These are phyloP conservation scores for Rhododendron mucronatum DNA, from an alignment of 148 eudicot genomes.

Conservation along the genomic window DNA sequence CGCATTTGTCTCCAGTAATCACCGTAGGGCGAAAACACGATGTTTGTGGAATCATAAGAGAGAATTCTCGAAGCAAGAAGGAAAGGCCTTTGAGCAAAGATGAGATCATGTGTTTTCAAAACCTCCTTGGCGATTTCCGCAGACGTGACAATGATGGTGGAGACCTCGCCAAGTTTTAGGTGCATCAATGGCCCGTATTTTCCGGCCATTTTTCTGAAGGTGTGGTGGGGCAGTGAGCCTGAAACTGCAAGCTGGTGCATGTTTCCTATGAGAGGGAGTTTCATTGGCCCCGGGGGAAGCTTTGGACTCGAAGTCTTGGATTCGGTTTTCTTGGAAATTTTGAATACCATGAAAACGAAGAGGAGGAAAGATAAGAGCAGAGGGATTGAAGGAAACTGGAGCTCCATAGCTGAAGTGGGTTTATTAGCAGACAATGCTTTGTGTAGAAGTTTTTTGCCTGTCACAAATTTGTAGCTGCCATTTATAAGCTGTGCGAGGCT, in stretches of 20 bases:
- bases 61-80: neutral
- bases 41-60: neutral
- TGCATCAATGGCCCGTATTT: neutral
- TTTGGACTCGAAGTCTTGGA: neutral
- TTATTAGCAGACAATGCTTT: too few species aligned
- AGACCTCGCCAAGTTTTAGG: neutral
- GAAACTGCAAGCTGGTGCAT: neutral
- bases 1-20: slow-evolving; percentile 7
- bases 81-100: slow-evolving; percentile 3
- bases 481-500: neutral
- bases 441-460: neutral
- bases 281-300: slow-evolving; percentile 5
- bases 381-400: neutral
- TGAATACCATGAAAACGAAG: neutral
- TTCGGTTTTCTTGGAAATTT: neutral
- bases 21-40: neutral
- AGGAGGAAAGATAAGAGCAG: neutral
- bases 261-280: slow-evolving; percentile 6
- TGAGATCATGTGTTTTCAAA: slow-evolving; percentile 7
- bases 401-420: neutral
- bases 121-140: neutral
- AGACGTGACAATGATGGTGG: neutral
- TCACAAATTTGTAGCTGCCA: neutral
- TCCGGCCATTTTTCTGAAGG: neutral
- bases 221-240: neutral